A percentile compares a stretch with the other conserved stretches of the same genome.
These are phyloP conservation scores for Albophoma yamanashiensis DNA, from an alignment of 2,329 filamentous ascomycete species.

Conservation along the genomic window DNA sequence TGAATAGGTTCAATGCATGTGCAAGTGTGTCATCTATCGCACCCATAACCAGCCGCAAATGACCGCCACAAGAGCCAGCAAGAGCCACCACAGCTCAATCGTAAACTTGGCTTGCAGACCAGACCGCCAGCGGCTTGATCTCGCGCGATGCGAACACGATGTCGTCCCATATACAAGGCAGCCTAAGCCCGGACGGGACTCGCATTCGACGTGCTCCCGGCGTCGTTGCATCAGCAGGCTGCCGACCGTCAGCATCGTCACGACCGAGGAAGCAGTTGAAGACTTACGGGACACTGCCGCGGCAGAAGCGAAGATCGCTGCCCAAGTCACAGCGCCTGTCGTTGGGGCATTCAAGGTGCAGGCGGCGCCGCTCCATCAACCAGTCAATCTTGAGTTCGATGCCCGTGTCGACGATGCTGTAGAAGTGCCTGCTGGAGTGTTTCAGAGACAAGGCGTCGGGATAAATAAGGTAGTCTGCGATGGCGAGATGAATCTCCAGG, in stretches of 20 bases:
- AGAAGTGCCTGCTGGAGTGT: conserved; percentile 54
- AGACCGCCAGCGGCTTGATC: conserved; percentile 32
- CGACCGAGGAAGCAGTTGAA: no score
- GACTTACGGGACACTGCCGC: conserved; percentile 45
- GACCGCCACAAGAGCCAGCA: conserved; percentile 30
- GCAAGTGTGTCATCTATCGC: background rate
- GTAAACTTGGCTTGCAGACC: conserved; percentile 35
- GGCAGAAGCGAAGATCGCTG: conserved; percentile 49
- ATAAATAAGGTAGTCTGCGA: conserved; percentile 51
- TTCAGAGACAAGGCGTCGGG: conserved; percentile 63
- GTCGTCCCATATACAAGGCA: conserved; percentile 43
- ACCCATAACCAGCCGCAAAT: conserved; percentile 6
- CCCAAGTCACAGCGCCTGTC: conserved; percentile 44
- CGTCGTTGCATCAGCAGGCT: conserved; percentile 49
- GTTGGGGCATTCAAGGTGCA: conserved; percentile 57
- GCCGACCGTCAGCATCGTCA: background rate
- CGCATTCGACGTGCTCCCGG: conserved; percentile 50
- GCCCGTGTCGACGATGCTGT: conserved; percentile 53
- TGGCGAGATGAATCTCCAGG: conserved; percentile 55
- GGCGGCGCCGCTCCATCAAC: conserved; percentile 52
- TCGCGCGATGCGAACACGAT: conserved; percentile 32
- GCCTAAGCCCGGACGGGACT: conserved; percentile 43
- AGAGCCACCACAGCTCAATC: conserved; percentile 37
- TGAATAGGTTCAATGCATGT: background rate
- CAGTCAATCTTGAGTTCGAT: conserved; percentile 57